Evolutionary conservation across 495 filamentous ascomycete genomes (phyloP).

Genomic region (Cetradonia linearis): DNA sequence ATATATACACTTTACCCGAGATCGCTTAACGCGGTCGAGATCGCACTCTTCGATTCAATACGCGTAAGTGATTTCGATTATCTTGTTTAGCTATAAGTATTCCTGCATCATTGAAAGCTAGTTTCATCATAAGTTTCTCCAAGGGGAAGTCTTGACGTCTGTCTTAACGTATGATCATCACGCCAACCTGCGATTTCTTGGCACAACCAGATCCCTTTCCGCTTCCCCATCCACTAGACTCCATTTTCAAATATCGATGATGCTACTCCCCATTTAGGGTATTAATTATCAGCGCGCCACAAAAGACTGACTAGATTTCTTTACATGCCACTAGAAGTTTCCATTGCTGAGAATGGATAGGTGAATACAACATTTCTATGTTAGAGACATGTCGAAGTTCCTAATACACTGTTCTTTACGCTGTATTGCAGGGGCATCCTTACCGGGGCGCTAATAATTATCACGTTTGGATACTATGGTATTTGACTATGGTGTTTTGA

Average conservation of each 20-base stretch:
- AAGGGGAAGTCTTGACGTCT: slow-evolving; percentile 7
- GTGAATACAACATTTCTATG: no score
- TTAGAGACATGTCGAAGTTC: no score
- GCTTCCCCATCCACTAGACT: background rate
- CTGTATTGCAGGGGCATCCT: no score
- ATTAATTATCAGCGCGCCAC: no score
- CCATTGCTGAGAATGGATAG: no score
- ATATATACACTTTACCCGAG: background rate
- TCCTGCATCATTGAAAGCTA: background rate
- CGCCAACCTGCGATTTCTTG: slow-evolving; percentile 7
- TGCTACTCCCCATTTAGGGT: background rate
- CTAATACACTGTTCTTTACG: no score
- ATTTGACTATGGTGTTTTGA: no score
- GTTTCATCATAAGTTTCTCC: background rate
- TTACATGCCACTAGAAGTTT: no score
- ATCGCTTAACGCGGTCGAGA: background rate
- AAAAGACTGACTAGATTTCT: no score
- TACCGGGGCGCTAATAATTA: no score
- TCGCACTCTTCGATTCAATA: background rate
- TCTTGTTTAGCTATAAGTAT: background rate
- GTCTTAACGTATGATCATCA: slow-evolving; percentile 5
- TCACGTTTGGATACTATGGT: no score
- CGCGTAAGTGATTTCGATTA: background rate
- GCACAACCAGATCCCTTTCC: background rate
- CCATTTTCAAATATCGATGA: slow-evolving; percentile 1